Evolutionary conservation across 2,329 filamentous ascomycete genomes (phyloP).

Genomic region (Colletotrichum falcatum): DNA sequence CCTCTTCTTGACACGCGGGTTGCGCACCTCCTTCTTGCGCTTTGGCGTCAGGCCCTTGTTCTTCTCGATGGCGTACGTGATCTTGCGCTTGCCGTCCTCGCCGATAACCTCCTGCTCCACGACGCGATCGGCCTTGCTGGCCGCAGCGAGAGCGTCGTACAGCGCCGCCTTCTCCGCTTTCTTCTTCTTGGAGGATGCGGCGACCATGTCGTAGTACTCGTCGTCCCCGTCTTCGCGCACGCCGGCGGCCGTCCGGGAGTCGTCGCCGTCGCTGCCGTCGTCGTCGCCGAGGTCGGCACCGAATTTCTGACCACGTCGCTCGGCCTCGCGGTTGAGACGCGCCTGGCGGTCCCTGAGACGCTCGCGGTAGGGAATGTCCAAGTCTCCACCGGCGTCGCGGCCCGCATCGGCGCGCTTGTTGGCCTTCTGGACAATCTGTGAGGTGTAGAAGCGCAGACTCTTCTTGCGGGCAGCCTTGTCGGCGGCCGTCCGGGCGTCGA

Average conservation of each 20-base stretch:
- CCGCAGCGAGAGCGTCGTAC: slow-evolving; percentile 67
- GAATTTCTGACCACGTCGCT: slow-evolving; percentile 79
- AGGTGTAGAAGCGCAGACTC: slow-evolving; percentile 96
- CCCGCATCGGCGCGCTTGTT: slow-evolving; percentile 84
- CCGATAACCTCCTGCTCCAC: slow-evolving; percentile 77
- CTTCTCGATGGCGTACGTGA: slow-evolving; percentile 94
- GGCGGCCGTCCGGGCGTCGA: slow-evolving; percentile 82
- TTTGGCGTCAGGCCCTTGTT: slow-evolving; percentile 94
- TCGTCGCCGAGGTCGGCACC: slow-evolving; percentile 73
- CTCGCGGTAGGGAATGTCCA: slow-evolving; percentile 89
- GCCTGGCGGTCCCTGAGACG: slow-evolving; percentile 87
- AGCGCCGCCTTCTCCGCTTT: slow-evolving; percentile 76
- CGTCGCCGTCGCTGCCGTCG: slow-evolving; percentile 73
- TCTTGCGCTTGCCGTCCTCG: slow-evolving; percentile 89
- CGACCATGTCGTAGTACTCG: slow-evolving; percentile 92
- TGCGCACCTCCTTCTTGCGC: slow-evolving; percentile 93
- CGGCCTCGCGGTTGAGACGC: slow-evolving; percentile 88
- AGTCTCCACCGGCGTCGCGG: slow-evolving; percentile 81
- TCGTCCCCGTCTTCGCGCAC: slow-evolving; percentile 70
- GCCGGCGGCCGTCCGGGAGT: slow-evolving; percentile 64
- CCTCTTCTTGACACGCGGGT: slow-evolving; percentile 97
- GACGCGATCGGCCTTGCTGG: slow-evolving; percentile 72
- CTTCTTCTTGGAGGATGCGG: slow-evolving; percentile 76
- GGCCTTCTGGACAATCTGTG: slow-evolving; percentile 94
- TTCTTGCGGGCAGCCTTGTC: slow-evolving; percentile 93